Conservation (phyloP, 106 monocot species). For the Allium fistulosum region DNA sequence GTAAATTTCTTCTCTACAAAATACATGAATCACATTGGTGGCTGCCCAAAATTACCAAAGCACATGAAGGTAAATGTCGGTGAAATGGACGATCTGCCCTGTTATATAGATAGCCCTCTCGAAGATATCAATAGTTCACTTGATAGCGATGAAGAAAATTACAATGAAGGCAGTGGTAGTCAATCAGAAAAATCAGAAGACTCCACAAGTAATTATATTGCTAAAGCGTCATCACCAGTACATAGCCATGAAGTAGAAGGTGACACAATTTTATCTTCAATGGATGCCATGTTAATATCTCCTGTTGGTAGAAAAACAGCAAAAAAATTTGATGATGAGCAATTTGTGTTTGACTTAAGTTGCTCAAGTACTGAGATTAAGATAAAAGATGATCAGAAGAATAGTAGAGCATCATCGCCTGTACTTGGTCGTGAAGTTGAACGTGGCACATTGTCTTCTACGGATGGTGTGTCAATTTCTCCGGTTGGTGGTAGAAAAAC, state of each 20-base stretch:
- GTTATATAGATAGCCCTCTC: conserved; percentile 32
- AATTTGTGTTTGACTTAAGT: no score
- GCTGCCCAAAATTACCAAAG: conserved; percentile 70
- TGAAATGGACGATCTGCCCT: conserved; percentile 79
- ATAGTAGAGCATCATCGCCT: no score
- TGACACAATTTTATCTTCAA: no score
- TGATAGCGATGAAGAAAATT: background rate
- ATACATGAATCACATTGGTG: conserved; percentile 43
- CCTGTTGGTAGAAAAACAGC: no score
- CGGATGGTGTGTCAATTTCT: no score
- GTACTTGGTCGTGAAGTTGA: no score
- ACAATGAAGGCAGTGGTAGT: background rate
- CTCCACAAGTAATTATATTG: background rate
- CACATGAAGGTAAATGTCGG: conserved; percentile 58
- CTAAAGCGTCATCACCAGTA: background rate
- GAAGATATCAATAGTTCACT: conserved; percentile 13
- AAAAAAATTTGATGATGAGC: no score
- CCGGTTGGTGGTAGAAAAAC: no score
- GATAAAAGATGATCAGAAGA: no score
- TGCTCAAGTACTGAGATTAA: no score
- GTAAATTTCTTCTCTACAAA: conserved; percentile 92
- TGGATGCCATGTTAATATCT: no score
- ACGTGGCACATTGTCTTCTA: no score
- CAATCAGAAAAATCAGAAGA: background rate
- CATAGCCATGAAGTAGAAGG: background rate